Base-by-base conservation (phyloP, 352 stramenopile species). In the Pythium aphanidermatum region DNA sequence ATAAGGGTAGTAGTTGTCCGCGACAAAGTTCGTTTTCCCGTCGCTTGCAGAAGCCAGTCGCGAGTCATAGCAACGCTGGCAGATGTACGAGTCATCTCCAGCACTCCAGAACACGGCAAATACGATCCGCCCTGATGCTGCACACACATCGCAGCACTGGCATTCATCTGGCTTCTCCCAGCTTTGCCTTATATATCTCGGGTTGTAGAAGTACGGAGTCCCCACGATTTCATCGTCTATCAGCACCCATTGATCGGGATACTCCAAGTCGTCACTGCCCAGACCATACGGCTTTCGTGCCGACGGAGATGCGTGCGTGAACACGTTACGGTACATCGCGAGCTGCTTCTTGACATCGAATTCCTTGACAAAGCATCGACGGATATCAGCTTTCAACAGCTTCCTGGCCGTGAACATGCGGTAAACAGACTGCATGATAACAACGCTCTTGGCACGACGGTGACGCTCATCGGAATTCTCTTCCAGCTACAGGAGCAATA, bases 191-290 rank as follows among this genome's bases (percentile, higher is more conserved):
- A 81, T 78, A 21, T 25, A 51, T 46, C 40, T 60, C 12, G 74
- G 71, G 38, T 88, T 77, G 64, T 83, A 91, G 50, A 78, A 91
- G 59, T 72, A 86, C n/a, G 43, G 43, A 29, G 83, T 69, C 23
- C 55, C 72, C 13, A 77, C 65, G 11, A 63, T 41, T 6, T 59
- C 39, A 33, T 86, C 74, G 14, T 53, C 32, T 14, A 88, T 65
- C 23, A 83, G 37, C 16, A 83, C 59, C 75, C 79, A 91, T 33
- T 68, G 59, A 21, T 86, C 68, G 2, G 68, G 41, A 38, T 70
- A 81, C 20, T 74, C 51, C 7, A 91, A 51, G 21, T 91, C 75
- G 8, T 60, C 61, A 3, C 20, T 5, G 8, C 71, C 74, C 5
- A 91, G 50, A 1, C 63, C 74, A 17, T 41, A 71, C 35, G 79